phyloP scores from a whole-genome alignment of 805 yeast species.

The Hagleromyces aurorensis region DNA sequence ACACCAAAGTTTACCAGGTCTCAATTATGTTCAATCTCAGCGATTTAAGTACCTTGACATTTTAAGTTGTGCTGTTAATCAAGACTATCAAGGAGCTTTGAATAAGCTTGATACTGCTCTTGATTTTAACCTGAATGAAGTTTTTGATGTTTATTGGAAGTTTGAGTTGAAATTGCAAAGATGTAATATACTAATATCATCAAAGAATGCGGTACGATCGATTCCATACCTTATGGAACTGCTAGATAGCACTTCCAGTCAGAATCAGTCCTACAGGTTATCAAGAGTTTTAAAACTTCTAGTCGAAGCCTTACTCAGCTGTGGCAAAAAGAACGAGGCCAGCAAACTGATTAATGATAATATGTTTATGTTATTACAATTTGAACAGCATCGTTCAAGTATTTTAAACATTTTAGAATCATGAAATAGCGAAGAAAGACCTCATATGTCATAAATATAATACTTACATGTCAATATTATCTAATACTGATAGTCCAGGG shows the following conservation, averaged over 20 bases:
- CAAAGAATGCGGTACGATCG: conserved; percentile 42
- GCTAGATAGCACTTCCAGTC: conserved; percentile 43
- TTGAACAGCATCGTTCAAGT: too few species aligned
- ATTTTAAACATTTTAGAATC: too few species aligned
- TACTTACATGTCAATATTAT: background rate
- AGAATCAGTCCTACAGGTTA: too few species aligned
- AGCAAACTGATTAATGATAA: too few species aligned
- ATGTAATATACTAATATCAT: conserved; percentile 28
- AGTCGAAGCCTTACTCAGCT: too few species aligned
- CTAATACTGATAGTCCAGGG: too few species aligned
- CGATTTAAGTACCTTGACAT: conserved; percentile 35
- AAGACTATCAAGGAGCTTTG: conserved; percentile 25
- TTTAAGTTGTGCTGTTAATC: conserved; percentile 33
- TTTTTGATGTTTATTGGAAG: conserved; percentile 28
- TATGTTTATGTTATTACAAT: too few species aligned
- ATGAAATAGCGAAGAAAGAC: too few species aligned
- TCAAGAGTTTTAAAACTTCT: too few species aligned
- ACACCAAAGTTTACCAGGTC: conserved; percentile 32
- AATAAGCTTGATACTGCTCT: too few species aligned
- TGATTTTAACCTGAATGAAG: conserved; percentile 9
- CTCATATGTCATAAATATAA: background rate
- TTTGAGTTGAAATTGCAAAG: conserved; percentile 20
- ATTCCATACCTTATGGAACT: conserved; percentile 43
- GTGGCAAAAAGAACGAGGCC: too few species aligned
- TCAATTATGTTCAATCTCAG: conserved; percentile 31